These are phyloP conservation scores for Paraphaeosphaeria sporulosa DNA, from an alignment of 2,329 filamentous ascomycete species.

Conservation along the genomic window DNA sequence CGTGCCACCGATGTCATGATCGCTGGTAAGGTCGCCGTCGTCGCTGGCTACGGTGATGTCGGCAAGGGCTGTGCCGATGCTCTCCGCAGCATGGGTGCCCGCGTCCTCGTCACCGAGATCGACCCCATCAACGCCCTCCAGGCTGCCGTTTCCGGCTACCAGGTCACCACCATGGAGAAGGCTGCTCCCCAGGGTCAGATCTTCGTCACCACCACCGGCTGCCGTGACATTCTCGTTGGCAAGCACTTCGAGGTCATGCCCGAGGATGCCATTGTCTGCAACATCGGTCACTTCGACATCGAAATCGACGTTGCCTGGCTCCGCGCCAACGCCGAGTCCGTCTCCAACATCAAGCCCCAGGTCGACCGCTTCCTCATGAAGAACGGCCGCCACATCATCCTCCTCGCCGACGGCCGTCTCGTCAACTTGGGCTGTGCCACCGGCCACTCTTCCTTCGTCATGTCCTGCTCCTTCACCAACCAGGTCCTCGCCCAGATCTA, in stretches of 20 bases:
- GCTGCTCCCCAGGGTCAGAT: slow-evolving; percentile 89
- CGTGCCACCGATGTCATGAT: slow-evolving; percentile 99
- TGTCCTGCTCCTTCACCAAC: slow-evolving; percentile 99
- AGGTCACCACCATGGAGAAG: slow-evolving; percentile 98
- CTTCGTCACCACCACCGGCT: slow-evolving; percentile 98
- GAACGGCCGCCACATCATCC: slow-evolving; percentile 95
- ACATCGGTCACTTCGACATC: slow-evolving; percentile 99
- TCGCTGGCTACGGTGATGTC: slow-evolving; percentile 98
- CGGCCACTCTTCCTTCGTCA: slow-evolving; percentile 99
- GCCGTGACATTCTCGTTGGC: slow-evolving; percentile 94
- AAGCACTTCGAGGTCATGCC: slow-evolving; percentile 93
- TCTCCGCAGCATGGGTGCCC: slow-evolving; percentile 95
- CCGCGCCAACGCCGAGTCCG: slow-evolving; percentile 92
- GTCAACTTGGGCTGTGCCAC: slow-evolving; percentile 99
- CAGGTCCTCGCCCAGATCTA: slow-evolving; percentile 99
- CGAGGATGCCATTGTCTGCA: slow-evolving; percentile 99
- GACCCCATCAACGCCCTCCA: slow-evolving; percentile 99
- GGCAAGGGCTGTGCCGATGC: slow-evolving; percentile 98
- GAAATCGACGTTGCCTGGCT: slow-evolving; percentile 99
- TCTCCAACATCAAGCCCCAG: slow-evolving; percentile 99
- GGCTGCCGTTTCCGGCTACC: slow-evolving; percentile 95
- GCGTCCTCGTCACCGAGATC: slow-evolving; percentile 94
- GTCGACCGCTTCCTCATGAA: slow-evolving; percentile 97
- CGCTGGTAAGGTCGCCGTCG: slow-evolving; percentile 97
- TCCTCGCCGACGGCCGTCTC: slow-evolving; percentile 96